Conservation (phyloP, 176 grass and related monocot genomes). For the Lolium multiflorum region DNA sequence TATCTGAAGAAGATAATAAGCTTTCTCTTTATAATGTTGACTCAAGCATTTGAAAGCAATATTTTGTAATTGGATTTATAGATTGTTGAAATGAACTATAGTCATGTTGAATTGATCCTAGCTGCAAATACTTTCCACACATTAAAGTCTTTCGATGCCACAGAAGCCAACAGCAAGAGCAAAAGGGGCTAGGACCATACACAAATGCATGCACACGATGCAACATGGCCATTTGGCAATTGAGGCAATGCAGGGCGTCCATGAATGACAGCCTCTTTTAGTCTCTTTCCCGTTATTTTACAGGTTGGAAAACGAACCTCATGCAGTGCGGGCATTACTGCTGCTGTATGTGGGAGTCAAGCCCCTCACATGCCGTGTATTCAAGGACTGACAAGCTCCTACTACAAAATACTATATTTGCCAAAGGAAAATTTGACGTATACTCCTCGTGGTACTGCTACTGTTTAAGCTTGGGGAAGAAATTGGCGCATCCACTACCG, state of each 20-base stretch:
- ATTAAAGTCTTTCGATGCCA: slow-evolving; percentile 9
- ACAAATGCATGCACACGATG: background rate
- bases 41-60: background rate
- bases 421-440: background rate
- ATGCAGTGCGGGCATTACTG: background rate
- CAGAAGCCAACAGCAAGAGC: background rate
- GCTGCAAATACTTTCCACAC: background rate
- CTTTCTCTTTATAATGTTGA: too few relatives aligned
- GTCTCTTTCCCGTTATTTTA: slow-evolving; percentile 40
- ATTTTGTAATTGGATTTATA: background rate
- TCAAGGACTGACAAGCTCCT: background rate
- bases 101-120: background rate
- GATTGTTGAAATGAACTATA: background rate
- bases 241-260: slow-evolving; percentile 27
- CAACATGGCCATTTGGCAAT: slow-evolving; percentile 44
- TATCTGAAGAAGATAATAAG: too few relatives aligned
- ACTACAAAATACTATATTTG: background rate
- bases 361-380: slow-evolving; percentile 46
- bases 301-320: slow-evolving; percentile 35
- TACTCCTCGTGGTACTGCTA: background rate
- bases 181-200: slow-evolving; percentile 19
- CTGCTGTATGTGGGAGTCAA: slow-evolving; percentile 30
- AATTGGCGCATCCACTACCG: background rate
- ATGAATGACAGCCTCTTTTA: slow-evolving; percentile 13
- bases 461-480: background rate